phyloP scores from a whole-genome alignment of 1,284 basidiomycete genomes.

The Apiotrichum gracile region DNA sequence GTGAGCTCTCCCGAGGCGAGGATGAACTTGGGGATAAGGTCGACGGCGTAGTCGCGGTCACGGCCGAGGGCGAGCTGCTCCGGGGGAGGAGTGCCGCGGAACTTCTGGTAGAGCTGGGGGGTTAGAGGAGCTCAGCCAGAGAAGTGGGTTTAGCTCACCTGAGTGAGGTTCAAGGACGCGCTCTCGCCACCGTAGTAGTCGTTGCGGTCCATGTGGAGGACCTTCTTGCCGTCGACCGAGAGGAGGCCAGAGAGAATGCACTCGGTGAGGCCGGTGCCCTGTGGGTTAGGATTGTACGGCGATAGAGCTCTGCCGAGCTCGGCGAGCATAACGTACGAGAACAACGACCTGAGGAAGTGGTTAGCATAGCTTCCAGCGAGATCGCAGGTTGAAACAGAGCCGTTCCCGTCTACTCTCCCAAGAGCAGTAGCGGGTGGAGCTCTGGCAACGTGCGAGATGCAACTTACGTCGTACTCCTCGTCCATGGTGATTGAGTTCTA shows the following conservation, averaged over 20 bases:
- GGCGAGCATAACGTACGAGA: conserved; percentile 48
- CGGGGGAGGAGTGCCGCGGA: conserved; percentile 60
- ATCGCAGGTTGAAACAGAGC: not conserved
- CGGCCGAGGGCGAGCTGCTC: conserved; percentile 66
- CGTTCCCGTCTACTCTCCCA: too few species aligned
- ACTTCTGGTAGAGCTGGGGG: conserved; percentile 87
- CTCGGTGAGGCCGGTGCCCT: conserved; percentile 92
- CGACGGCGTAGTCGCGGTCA: conserved; percentile 92
- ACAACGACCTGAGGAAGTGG: conserved; percentile 72
- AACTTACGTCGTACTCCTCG: conserved; percentile 49
- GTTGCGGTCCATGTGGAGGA: conserved; percentile 98
- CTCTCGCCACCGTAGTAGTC: conserved; percentile 99
- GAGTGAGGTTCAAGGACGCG: conserved; percentile 93
- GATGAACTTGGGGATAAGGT: conserved; percentile 93
- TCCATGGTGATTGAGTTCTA: conserved; percentile 36
- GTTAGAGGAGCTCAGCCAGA: not conserved
- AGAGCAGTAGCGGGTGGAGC: too few species aligned
- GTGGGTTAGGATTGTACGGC: too few species aligned
- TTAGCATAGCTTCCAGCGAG: not conserved
- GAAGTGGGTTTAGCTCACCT: conserved; percentile 56
- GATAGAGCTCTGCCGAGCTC: too few species aligned
- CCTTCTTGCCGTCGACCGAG: conserved; percentile 99
- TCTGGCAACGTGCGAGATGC: not conserved
- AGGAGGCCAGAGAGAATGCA: conserved; percentile 95
- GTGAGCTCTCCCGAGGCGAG: conserved; percentile 97